These are phyloP conservation scores for Penicillium olsonii DNA, from an alignment of 2,329 filamentous ascomycete genomes.

Conservation along the genomic window DNA sequence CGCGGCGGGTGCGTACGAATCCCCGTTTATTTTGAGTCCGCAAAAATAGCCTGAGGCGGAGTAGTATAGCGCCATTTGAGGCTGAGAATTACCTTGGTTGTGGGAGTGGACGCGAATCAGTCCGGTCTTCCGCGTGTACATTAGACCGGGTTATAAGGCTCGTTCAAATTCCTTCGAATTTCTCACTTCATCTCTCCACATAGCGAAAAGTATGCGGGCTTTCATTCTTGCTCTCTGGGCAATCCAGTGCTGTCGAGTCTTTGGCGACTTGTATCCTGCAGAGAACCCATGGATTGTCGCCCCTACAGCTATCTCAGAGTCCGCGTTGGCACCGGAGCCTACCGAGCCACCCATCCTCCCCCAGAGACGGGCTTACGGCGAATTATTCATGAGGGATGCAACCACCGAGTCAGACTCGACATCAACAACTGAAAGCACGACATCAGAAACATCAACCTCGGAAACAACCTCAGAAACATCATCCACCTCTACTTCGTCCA, in stretches of 20 bases:
- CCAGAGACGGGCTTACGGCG: neutral
- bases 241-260: neutral
- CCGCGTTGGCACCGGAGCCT: neutral
- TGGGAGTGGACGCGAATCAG: neutral
- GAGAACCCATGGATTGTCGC: neutral
- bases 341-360: neutral
- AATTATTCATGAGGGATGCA: neutral
- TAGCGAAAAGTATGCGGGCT: slow-evolving; percentile 1
- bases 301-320: neutral
- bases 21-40: neutral
- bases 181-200: too few species aligned
- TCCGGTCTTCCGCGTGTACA: neutral
- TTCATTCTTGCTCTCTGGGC: neutral
- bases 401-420: neutral
- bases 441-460: slow-evolving; percentile 4
- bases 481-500: neutral
- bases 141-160: neutral
- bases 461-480: neutral
- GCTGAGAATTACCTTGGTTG: neutral
- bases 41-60: neutral
- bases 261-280: slow-evolving; percentile 1
- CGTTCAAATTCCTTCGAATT: too few species aligned
- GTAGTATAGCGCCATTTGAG: neutral
- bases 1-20: slow-evolving; percentile 15
- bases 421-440: neutral